These are phyloP conservation scores for Cymodocea nodosa DNA, from an alignment of 116 monocot species.

Conservation along the genomic window DNA sequence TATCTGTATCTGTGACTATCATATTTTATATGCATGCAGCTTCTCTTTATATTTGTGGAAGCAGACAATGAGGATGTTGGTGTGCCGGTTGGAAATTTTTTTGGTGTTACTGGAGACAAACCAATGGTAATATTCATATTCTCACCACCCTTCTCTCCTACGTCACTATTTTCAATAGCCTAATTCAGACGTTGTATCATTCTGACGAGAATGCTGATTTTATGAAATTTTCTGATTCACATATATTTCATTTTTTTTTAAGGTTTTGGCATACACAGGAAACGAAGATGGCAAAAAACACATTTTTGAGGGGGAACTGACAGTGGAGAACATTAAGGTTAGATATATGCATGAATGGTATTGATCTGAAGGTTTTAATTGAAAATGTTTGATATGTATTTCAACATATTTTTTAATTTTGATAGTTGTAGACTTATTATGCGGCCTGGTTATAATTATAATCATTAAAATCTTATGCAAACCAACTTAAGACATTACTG, in stretches of 20 bases:
- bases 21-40: constrained; percentile 26
- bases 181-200: background rate
- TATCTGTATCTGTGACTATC: no score
- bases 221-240: background rate
- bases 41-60: constrained; percentile 83
- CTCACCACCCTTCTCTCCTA: background rate
- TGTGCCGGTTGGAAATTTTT: constrained; percentile 71
- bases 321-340: constrained; percentile 58
- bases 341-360: background rate
- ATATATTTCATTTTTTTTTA: no score
- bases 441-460: no score
- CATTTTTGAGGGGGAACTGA: constrained; percentile 63
- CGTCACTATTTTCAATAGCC: background rate
- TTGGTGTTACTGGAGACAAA: constrained; percentile 68
- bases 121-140: constrained; percentile 40
- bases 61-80: constrained; percentile 78
- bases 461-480: no score
- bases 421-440: no score
- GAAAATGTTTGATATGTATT: no score
- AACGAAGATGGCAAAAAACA: constrained; percentile 79
- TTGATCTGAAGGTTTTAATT: no score
- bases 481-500: no score
- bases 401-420: no score
- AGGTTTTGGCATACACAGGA: constrained; percentile 87
- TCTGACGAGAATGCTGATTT: background rate